Evolutionary conservation across 257 asterid species (phyloP).

Genomic region (Primulina huaijiensis): DNA sequence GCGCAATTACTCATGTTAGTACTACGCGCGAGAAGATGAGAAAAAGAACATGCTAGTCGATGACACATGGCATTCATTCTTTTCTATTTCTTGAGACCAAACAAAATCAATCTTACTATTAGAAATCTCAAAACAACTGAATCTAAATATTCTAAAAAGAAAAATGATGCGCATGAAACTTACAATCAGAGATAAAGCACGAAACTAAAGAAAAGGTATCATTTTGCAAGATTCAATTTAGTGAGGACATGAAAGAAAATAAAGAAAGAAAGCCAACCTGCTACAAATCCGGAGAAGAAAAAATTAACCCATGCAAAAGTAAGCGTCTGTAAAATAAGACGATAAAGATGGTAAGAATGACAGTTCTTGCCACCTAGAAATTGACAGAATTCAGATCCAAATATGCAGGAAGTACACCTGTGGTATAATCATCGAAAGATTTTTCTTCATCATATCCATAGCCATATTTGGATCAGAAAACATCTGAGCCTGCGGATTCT

Average conservation of each 20-base stretch:
- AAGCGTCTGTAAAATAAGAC: conserved; percentile 60
- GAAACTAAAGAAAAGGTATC: neutral
- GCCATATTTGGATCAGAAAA: conserved; percentile 99
- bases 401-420: conserved; percentile 50
- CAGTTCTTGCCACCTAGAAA: conserved; percentile 14
- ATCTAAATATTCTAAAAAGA: neutral
- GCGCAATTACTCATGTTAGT: conserved; percentile 24
- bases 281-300: conserved; percentile 97
- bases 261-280: conserved; percentile 50
- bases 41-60: conserved; percentile 9
- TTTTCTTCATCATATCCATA: conserved; percentile 97
- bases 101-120: neutral
- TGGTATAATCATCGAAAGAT: conserved; percentile 93
- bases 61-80: neutral
- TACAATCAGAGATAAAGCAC: conserved; percentile 15
- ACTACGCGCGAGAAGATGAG: conserved; percentile 8
- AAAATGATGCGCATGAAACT: conserved; percentile 17
- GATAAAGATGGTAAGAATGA: conserved; percentile 22
- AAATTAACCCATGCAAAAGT: conserved; percentile 98
- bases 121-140: conserved; percentile 6
- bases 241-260: conserved; percentile 5
- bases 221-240: conserved; percentile 6
- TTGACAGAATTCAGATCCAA: conserved; percentile 3
- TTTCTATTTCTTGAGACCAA: neutral
- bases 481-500: conserved; percentile 95